Conservation (phyloP, 2,329 filamentous ascomycete species). For the Sporothrix curviconia region DNA sequence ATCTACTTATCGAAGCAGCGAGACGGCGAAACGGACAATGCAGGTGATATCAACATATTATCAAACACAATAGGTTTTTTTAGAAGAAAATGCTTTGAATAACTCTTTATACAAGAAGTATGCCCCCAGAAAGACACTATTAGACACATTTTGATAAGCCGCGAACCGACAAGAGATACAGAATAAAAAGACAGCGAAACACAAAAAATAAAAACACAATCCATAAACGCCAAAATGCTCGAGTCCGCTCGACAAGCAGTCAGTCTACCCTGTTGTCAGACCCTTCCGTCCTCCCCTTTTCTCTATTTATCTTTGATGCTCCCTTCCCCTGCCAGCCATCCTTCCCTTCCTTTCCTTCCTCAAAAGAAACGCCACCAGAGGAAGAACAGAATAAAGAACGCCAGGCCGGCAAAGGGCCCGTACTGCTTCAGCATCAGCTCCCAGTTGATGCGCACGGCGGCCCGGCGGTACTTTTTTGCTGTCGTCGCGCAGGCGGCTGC, state of each 20-base stretch:
- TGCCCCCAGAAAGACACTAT: too few species aligned
- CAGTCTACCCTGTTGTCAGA: not conserved
- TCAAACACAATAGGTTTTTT: too few species aligned
- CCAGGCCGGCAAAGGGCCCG: slow-evolving; percentile 78
- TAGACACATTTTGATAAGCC: not conserved
- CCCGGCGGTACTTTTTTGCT: slow-evolving; percentile 88
- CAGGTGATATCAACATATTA: not conserved
- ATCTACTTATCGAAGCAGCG: not conserved
- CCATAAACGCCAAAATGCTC: slow-evolving; percentile 4
- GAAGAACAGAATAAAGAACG: slow-evolving; percentile 76
- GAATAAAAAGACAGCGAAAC: not conserved
- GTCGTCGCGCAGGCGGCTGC: slow-evolving; percentile 78
- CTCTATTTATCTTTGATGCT: not conserved
- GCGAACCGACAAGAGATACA: not conserved
- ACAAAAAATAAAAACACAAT: not conserved
- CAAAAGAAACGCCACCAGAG: slow-evolving; percentile 91
- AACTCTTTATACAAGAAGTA: too few species aligned
- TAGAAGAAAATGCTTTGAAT: too few species aligned
- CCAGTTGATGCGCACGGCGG: slow-evolving; percentile 96
- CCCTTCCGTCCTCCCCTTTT: not conserved
- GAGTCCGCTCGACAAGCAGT: not conserved
- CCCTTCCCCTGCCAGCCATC: not conserved
- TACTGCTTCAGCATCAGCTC: slow-evolving; percentile 95
- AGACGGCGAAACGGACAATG: not conserved
- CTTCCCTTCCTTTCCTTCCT: not conserved